Conservation (phyloP, 257 asterid species). For the Cynanchum wilfordii region DNA sequence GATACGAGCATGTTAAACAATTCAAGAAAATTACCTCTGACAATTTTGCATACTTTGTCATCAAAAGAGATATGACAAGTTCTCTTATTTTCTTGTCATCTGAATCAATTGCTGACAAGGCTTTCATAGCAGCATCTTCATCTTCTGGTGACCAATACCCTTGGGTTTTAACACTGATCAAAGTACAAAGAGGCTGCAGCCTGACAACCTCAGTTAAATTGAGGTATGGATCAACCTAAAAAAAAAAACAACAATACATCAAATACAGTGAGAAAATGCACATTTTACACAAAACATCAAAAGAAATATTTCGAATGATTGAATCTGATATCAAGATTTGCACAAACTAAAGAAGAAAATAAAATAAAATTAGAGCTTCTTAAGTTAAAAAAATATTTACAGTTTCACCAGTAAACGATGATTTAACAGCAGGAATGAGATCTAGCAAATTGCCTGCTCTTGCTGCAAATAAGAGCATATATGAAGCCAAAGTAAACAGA, state of each 20-base stretch:
- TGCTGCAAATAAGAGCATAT: constrained; percentile 42
- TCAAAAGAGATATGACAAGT: constrained; percentile 33
- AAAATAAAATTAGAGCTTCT: constrained; percentile 2
- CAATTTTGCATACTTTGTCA: constrained; percentile 26
- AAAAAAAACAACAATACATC: background rate
- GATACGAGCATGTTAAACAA: background rate
- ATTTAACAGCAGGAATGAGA: constrained; percentile 31
- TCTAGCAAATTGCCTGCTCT: constrained; percentile 39
- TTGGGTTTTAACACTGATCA: constrained; percentile 20
- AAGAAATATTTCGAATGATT: background rate
- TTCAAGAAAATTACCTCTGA: constrained; percentile 26
- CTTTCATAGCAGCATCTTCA: constrained; percentile 35
- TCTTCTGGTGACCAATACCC: constrained; percentile 39
- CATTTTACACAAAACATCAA: background rate
- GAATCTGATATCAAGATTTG: background rate
- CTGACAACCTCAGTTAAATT: constrained; percentile 35
- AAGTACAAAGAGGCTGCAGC: constrained; percentile 25
- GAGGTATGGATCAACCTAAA: constrained; percentile 40
- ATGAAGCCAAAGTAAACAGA: constrained; percentile 45
- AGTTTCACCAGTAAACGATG: constrained; percentile 41
- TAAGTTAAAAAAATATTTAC: constrained; percentile 20
- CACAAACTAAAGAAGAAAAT: background rate
- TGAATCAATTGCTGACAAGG: constrained; percentile 32
- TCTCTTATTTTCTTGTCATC: constrained; percentile 31
- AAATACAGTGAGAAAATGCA: background rate